Conservation (phyloP, 2,329 filamentous ascomycete genomes). For the Fusarium temperatum region DNA sequence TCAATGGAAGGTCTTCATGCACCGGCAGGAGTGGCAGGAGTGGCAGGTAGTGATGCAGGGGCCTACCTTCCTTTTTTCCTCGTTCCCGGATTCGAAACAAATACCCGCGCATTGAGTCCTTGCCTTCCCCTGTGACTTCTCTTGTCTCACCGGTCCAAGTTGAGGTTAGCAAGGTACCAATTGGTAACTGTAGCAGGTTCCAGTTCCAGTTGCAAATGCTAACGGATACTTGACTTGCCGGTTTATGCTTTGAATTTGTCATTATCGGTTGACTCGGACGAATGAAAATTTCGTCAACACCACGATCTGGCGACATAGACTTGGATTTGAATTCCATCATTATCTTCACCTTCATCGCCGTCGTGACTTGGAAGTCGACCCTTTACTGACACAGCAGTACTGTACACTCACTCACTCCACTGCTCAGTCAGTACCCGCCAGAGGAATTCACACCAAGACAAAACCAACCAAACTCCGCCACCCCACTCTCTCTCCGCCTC, state of each 20-base stretch:
- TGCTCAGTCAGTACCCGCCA: conserved; percentile 10
- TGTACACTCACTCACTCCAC: neutral
- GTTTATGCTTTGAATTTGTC: conserved; percentile 14
- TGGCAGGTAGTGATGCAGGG: neutral
- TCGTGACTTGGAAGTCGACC: neutral
- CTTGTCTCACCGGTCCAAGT: conserved; percentile 25
- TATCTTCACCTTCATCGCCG: neutral
- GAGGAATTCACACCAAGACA: conserved; percentile 32
- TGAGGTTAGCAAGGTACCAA: conserved; percentile 13
- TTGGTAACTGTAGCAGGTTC: conserved; percentile 7
- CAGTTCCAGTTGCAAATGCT: conserved; percentile 1
- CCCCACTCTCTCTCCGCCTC: conserved; percentile 32
- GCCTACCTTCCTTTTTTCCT: neutral
- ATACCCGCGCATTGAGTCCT: conserved; percentile 23
- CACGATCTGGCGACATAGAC: neutral
- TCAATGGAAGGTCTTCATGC: neutral
- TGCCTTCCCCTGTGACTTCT: conserved; percentile 27
- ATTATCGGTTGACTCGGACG: neutral
- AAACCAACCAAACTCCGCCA: conserved; percentile 29
- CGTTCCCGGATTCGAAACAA: conserved; percentile 33
- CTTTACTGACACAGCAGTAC: neutral
- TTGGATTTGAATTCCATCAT: conserved; percentile 1
- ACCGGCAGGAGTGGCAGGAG: neutral
- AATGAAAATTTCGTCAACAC: neutral
- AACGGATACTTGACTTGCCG: conserved; percentile 20